A percentile compares a stretch with the other conserved stretches of the same genome.
Evolutionary conservation across 345 rosid species (phyloP).

Genomic region (Hirschfeldia incana): DNA sequence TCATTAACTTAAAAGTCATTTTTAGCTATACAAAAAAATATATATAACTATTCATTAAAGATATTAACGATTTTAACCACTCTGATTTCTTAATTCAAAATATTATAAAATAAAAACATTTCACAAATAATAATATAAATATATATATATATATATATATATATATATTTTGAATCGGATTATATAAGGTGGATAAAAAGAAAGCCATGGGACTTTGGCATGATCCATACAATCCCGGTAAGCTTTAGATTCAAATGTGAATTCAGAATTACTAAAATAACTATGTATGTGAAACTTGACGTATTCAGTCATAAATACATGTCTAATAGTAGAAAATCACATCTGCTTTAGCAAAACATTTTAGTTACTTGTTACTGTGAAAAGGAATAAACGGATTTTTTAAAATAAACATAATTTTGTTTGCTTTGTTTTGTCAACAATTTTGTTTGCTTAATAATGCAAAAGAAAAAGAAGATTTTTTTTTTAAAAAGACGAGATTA

Average conservation of each 20-base stretch:
- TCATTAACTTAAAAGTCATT: no score
- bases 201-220: neutral
- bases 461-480: neutral
- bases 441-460: neutral
- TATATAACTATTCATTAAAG: no score
- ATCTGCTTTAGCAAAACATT: neutral
- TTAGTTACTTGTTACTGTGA: neutral
- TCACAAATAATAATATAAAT: no score
- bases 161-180: no score
- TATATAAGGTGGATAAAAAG: neutral
- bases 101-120: no score
- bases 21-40: no score
- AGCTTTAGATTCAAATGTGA: neutral
- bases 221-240: neutral
- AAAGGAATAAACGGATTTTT: neutral
- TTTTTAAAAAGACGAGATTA: slow-evolving; percentile 9
- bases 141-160: no score
- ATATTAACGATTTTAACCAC: no score
- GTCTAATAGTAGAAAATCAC: neutral
- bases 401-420: no score
- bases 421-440: no score
- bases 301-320: neutral
- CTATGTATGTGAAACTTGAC: neutral
- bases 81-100: no score
- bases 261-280: neutral